phyloP scores from a whole-genome alignment of 106 monocot species.

The Vanilla planifolia region DNA sequence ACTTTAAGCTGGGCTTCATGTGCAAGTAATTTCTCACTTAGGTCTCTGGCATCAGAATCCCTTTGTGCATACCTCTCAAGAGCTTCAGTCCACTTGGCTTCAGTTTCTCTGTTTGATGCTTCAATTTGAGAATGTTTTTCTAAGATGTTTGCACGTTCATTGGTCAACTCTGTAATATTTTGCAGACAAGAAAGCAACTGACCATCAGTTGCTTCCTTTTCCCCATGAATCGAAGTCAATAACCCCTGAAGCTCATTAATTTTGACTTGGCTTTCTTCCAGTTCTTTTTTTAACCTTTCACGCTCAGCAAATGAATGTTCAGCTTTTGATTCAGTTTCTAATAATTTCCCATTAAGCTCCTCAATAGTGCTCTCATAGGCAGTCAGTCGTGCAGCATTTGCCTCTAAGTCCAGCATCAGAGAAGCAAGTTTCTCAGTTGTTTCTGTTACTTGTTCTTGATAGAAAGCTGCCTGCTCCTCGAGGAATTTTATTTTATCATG shows the following conservation, averaged over 20 bases:
- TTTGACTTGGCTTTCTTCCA: conserved; percentile 40
- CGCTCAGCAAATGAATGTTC: conserved; percentile 39
- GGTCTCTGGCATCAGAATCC: conserved; percentile 44
- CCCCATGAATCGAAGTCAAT: conserved; percentile 39
- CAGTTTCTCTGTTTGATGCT: conserved; percentile 46
- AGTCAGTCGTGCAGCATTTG: conserved; percentile 22
- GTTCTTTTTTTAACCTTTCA: conserved; percentile 44
- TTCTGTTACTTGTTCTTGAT: conserved; percentile 25
- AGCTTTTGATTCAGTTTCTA: conserved; percentile 29
- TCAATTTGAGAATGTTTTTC: conserved; percentile 53
- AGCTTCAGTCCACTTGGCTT: conserved; percentile 45
- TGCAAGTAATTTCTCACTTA: conserved; percentile 47
- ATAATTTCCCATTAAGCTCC: conserved; percentile 44
- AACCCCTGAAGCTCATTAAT: conserved; percentile 38
- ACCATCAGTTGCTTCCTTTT: conserved; percentile 46
- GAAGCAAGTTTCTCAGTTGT: conserved; percentile 40
- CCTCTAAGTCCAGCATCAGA: conserved; percentile 51
- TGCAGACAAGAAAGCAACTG: conserved; percentile 42
- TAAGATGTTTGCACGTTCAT: conserved; percentile 51
- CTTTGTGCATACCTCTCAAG: conserved; percentile 35
- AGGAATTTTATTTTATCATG: conserved; percentile 29
- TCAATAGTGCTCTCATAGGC: conserved; percentile 28
- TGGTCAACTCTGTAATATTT: conserved; percentile 36
- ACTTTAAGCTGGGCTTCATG: conserved; percentile 38
- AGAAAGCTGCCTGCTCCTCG: conserved; percentile 32